Base-by-base conservation (phyloP, 2,329 filamentous ascomycete genomes). In the Aspergillus terreus region DNA sequence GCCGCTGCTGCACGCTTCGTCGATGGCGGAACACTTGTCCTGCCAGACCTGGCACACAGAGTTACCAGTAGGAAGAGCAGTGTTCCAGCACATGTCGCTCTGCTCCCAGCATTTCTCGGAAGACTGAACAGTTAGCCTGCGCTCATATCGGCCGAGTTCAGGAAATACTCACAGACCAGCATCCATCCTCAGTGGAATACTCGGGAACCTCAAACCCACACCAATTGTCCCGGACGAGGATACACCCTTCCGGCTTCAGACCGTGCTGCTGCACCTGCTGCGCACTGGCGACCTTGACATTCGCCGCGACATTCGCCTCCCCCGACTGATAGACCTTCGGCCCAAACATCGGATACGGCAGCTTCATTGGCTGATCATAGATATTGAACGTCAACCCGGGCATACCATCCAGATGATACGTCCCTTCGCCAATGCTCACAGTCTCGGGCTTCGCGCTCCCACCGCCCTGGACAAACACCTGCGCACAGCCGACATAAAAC, bases 191-290 rank as follows among this genome's bases (percentile, higher is more conserved):
- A 42, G 74, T 72, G 4, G 70, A 72, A 71, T 86, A 89, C 7
- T 69, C 60, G 0, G 79, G 66, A 1, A 89, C 76, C 62, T 87
- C 79, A 53, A 78, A 73, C 47, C 79, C 85, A 69, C 84, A 88
- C 86, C 86, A 90, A 72, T 90, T 89, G 52, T 75, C 86, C 64
- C 88, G 88, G 63, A 83, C 82, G 53, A 85, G 63, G 35, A 88
- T 72, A 63, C 82, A 87, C 59, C 76, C 71, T 1, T 62, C 49
- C 0, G 85, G 85, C 47, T 82, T 73, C 11, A 77, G 67, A 11
- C 83, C 84, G 38, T 78, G 72, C 3, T 62, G 69, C 56, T 79
- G 76, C 3, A 58, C 58, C 44, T 58, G 53, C 14, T 51, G 6
- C 23, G 3, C 35, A n/a, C 15, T 11, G 1, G 35, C 35, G 12